Evolutionary conservation across 306 rosid genomes (phyloP), one percentile per base, ranked within the genome.

Genomic region (Trifolium dubium): DNA sequence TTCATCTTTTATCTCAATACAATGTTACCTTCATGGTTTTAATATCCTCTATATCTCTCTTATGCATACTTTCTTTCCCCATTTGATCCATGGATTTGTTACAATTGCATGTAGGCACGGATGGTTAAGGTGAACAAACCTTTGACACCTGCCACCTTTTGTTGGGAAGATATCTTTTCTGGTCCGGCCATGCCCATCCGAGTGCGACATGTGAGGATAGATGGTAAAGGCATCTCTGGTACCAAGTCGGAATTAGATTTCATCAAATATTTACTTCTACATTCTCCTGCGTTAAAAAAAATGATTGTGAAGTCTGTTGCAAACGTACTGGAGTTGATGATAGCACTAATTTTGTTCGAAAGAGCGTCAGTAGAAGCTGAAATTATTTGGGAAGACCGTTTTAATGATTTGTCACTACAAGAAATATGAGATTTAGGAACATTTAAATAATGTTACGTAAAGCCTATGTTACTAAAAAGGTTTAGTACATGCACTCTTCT

Each of bases 341-440:
- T 73, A 76, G 79, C 83, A 69, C 64, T 88, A 40, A 46, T 88
- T 72, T 80, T 74, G 68, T 90, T 72, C 40, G 69, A 80, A 73
- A 81, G 92, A 80, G 79, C 79, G 55, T 90, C 92, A 3, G 78
- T 5, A 10, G 69, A 34, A 40, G 89, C 92, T 50, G 86, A 86
- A 77, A 74, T 90, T 59, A 53, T 86, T 60, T 90, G 5, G 14
- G 50, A 44, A 4, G 15, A 37, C 41, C 9, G 23, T 23, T 23
- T 23, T 23, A 23, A 23, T 23, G 23, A 23, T 23, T 23, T 23
- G 23, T 23, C 23, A 23, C 1, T 23, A 23, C 23, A 23, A 23
- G 23, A 23, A 23, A 23, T 23, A 23, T 23, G 23, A 1, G 23
- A 23, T 23, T 23, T 23, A 23, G 23, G 0, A 0, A 23, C 23